A percentile compares a stretch with the other conserved stretches of the same genome.
These are phyloP conservation scores for Tephrocybe rancida DNA, from an alignment of 768 basidiomycete species.

Conservation along the genomic window DNA sequence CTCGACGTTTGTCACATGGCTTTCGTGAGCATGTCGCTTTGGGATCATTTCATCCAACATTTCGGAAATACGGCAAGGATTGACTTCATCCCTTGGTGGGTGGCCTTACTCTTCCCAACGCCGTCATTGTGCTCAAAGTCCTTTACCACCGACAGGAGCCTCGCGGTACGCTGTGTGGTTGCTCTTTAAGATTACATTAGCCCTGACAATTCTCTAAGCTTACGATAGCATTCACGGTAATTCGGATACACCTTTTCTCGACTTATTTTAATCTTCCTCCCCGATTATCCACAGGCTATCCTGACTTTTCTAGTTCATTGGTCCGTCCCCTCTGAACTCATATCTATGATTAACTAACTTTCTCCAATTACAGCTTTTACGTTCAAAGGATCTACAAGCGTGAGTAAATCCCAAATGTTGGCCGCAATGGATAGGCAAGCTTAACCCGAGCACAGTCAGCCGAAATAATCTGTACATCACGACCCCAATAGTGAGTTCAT, in stretches of 20 bases:
- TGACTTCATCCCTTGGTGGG: conserved; percentile 48
- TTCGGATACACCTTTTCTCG: background rate
- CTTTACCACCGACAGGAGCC: conserved; percentile 29
- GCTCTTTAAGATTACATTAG: background rate
- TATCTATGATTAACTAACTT: background rate
- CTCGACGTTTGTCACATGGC: conserved; percentile 38
- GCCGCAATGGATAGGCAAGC: background rate
- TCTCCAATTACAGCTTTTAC: conserved; percentile 30
- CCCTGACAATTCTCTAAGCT: conserved; percentile 25
- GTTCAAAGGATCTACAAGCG: conserved; percentile 44
- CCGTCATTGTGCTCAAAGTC: background rate
- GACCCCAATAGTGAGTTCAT: conserved; percentile 30
- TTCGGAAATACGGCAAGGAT: conserved; percentile 41
- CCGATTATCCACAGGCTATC: conserved; percentile 32
- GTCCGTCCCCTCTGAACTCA: conserved; percentile 24
- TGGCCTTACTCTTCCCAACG: background rate
- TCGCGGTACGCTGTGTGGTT: conserved; percentile 32
- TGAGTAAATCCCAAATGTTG: too few species aligned
- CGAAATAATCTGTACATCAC: conserved; percentile 33
- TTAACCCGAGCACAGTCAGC: conserved; percentile 29
- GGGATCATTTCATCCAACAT: conserved; percentile 42
- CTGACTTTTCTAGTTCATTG: conserved; percentile 55
- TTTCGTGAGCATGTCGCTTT: conserved; percentile 37
- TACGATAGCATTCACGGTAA: conserved; percentile 36
- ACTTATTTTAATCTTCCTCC: background rate